Evolutionary conservation across 192 early-diverging fungal genomes (phyloP), one percentile per base, ranked within the genome.

Genomic region (Phycomyces blakesleeanus): DNA sequence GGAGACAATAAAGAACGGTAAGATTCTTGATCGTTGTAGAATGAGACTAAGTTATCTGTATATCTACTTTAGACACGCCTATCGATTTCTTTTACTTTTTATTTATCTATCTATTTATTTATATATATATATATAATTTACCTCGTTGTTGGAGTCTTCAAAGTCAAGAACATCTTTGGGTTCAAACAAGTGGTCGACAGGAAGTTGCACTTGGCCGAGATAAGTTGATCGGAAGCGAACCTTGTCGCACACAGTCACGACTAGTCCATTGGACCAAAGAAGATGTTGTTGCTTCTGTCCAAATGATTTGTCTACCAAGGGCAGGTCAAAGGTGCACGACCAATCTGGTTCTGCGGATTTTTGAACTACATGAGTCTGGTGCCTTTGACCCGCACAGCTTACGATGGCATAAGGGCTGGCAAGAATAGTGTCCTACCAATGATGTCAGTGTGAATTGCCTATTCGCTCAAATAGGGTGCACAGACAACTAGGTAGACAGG

Each of bases 181-280:
- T 22, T 51, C 60, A 63, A 83, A 76, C 26, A 89, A 40, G 12
- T 89, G 81, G 14, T 77, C 61, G 29, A 92, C 67, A 0, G 87
- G 63, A 8, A 91, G 73, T 37, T 67, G 49, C 11, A 84, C 22
- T 55, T 81, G 74, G 0, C 90, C 90, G 60, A 92, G 72, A 67
- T 85, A 92, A 57, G 83, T 83, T 9, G 80, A 81, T 25, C 67
- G 57, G 49, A 90, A 80, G 37, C 83, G 68, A 60, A 90, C 88
- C 63, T 89, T 88, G 64, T 89, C 84, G 77, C 83, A 90, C n/a
- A 87, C 76, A 27, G 79, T 76, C 7, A 91, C 51, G 5, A 59
- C 59, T 44, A 84, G 61, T 21, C 70, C 59, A 15, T 72, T 41
- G 15, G 76, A 68, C 25, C 72, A 57, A 16, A 79, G 59, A 55